Conservation (phyloP, 208 protist species). For the Blastocrithidia nonstop region DNA sequence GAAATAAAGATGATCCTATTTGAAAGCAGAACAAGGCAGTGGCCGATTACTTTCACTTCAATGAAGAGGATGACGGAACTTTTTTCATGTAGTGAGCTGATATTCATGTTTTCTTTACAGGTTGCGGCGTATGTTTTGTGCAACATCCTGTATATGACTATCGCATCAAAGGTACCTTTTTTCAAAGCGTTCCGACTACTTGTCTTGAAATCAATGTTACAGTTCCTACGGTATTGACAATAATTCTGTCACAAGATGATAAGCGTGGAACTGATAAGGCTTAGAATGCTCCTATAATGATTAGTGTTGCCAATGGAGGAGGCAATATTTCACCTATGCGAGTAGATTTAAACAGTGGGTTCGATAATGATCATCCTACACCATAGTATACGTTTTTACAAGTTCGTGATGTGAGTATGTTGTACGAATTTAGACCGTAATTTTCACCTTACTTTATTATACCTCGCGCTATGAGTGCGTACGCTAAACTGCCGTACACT, state of each 20-base stretch:
- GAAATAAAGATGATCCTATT: slow-evolving; percentile 35
- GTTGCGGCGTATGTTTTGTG: slow-evolving; percentile 65
- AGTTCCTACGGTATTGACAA: slow-evolving; percentile 21
- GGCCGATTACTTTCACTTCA: slow-evolving; percentile 21
- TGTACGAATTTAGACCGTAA: slow-evolving; percentile 57
- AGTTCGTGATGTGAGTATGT: slow-evolving; percentile 55
- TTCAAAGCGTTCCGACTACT: slow-evolving; percentile 42
- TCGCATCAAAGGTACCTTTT: slow-evolving; percentile 61
- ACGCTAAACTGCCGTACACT: slow-evolving; percentile 35
- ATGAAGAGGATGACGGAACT: slow-evolving; percentile 20
- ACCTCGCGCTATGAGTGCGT: slow-evolving; percentile 38
- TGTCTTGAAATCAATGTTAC: slow-evolving; percentile 48
- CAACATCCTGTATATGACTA: slow-evolving; percentile 57
- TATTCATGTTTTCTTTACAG: slow-evolving; percentile 43
- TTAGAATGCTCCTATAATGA: slow-evolving; percentile 59
- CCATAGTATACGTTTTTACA: slow-evolving; percentile 59
- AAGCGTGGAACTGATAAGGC: slow-evolving; percentile 44
- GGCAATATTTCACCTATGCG: slow-evolving; percentile 23
- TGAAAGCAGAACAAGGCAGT: slow-evolving; percentile 47
- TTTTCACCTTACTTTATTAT: slow-evolving; percentile 70
- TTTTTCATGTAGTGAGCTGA: slow-evolving; percentile 77
- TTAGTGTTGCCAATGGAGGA: slow-evolving; percentile 51
- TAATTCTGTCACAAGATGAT: slow-evolving; percentile 65
- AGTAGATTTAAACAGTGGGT: slow-evolving; percentile 57
- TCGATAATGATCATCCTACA: slow-evolving; percentile 62